These are phyloP conservation scores for Piloderma croceum DNA, from an alignment of 768 basidiomycete genomes.

Conservation along the genomic window DNA sequence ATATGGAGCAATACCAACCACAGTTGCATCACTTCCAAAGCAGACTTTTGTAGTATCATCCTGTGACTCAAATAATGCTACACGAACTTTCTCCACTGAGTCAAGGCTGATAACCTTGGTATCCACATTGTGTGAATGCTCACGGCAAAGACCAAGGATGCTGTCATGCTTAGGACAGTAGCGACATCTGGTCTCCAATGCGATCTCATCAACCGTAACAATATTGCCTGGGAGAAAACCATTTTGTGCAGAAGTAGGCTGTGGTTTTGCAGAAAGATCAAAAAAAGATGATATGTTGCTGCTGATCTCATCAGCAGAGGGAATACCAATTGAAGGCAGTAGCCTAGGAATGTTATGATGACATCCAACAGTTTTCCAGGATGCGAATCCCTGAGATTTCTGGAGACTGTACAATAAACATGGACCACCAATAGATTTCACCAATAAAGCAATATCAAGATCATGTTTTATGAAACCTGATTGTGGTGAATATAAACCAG, in stretches of 20 bases:
- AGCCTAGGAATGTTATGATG: slow-evolving; percentile 14
- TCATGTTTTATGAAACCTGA: slow-evolving; percentile 14
- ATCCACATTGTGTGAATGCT: slow-evolving; percentile 15
- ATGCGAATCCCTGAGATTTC: slow-evolving; percentile 18
- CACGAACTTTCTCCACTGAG: slow-evolving; percentile 8
- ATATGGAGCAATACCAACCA: slow-evolving; percentile 21
- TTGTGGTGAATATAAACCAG: slow-evolving; percentile 10
- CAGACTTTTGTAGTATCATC: slow-evolving; percentile 5
- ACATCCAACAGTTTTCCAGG: slow-evolving; percentile 11
- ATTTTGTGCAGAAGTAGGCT: slow-evolving; percentile 6
- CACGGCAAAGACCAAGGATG: slow-evolving; percentile 22
- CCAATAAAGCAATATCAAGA: slow-evolving; percentile 24
- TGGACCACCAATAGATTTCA: slow-evolving; percentile 22
- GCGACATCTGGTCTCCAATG: slow-evolving; percentile 17
- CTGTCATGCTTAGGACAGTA: slow-evolving; percentile 10
- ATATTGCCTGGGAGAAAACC: slow-evolving; percentile 13
- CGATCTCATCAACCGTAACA: slow-evolving; percentile 24
- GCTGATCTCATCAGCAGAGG: slow-evolving; percentile 10
- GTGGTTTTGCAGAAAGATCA: slow-evolving; percentile 5
- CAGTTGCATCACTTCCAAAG: slow-evolving; percentile 25
- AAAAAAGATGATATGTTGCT: slow-evolving; percentile 13
- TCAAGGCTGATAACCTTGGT: slow-evolving; percentile 4
- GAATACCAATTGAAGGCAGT: slow-evolving; percentile 5
- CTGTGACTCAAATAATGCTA: slow-evolving; percentile 8
- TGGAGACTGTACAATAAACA: slow-evolving; percentile 21